phyloP scores from a whole-genome alignment of 805 yeast species.

The Lachancea kluyveri region DNA sequence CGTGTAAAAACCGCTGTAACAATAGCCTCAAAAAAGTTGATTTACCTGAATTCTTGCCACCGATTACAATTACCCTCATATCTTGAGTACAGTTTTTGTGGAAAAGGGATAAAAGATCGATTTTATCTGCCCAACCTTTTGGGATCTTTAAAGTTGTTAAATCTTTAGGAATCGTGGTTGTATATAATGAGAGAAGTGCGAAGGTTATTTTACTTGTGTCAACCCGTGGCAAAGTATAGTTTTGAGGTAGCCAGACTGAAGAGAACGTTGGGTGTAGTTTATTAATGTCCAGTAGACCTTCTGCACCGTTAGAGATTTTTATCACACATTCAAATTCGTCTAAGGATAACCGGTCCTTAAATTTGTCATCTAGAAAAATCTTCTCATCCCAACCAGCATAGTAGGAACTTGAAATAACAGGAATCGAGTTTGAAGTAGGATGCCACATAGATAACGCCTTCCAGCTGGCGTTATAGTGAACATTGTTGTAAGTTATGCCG shows the following conservation, averaged over 20 bases:
- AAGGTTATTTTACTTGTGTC: conserved; percentile 2
- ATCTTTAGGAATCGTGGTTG: conserved; percentile 1
- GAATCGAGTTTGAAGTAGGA: conserved; percentile 24
- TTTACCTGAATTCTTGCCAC: conserved; percentile 75
- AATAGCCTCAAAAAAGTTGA: conserved; percentile 60
- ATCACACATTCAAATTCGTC: conserved; percentile 20
- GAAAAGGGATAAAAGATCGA: conserved; percentile 19
- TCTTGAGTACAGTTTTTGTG: conserved; percentile 20
- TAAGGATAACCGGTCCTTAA: conserved; percentile 5
- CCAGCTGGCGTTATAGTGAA: conserved; percentile 27
- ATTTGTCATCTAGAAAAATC: conserved; percentile 7
- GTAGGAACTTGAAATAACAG: conserved; percentile 24
- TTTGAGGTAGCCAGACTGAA: conserved; percentile 20
- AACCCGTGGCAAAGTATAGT: conserved; percentile 1
- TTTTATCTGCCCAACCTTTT: conserved; percentile 16
- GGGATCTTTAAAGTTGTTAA: conserved; percentile 16
- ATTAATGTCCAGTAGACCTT: conserved; percentile 13
- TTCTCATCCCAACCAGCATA: conserved; percentile 30
- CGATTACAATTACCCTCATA: conserved; percentile 32
- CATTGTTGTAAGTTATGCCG: conserved; percentile 26
- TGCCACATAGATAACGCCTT: conserved; percentile 21
- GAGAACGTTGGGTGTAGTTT: conserved; percentile 16
- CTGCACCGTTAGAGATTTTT: conserved; percentile 12
- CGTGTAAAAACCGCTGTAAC: conserved; percentile 39
- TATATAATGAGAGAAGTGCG: conserved; percentile 1